These are phyloP conservation scores for Helotiales sp. DNA, from an alignment of 2,329 filamentous ascomycete species.

Conservation along the genomic window DNA sequence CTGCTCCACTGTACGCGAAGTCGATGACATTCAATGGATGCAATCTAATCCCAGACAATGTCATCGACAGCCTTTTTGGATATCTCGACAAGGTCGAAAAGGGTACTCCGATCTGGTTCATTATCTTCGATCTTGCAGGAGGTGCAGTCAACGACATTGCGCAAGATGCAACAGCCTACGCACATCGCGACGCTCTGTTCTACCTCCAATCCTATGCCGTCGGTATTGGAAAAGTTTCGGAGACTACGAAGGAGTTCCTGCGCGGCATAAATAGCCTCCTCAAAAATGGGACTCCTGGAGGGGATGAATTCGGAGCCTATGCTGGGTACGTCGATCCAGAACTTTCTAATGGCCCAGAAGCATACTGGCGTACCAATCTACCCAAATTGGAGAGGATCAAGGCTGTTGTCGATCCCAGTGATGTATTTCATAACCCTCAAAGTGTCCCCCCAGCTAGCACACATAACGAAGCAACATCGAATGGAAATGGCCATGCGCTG, in stretches of 20 bases:
- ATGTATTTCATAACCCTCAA: slow-evolving; percentile 47
- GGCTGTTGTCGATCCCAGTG: slow-evolving; percentile 44
- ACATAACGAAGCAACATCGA: not conserved
- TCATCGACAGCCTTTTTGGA: slow-evolving; percentile 50
- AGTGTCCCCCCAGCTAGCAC: slow-evolving; percentile 2
- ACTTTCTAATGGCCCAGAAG: slow-evolving; percentile 38
- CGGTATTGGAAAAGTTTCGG: slow-evolving; percentile 45
- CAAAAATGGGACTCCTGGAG: slow-evolving; percentile 36
- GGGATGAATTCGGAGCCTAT: slow-evolving; percentile 51
- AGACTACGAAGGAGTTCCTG: slow-evolving; percentile 51
- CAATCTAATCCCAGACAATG: slow-evolving; percentile 42
- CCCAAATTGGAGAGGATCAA: slow-evolving; percentile 46
- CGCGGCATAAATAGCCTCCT: slow-evolving; percentile 50
- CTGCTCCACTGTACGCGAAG: slow-evolving; percentile 13
- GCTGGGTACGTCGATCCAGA: slow-evolving; percentile 59
- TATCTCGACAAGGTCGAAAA: slow-evolving; percentile 51
- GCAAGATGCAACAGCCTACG: slow-evolving; percentile 57
- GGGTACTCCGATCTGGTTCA: slow-evolving; percentile 57
- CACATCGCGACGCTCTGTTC: slow-evolving; percentile 63
- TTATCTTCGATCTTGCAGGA: slow-evolving; percentile 62
- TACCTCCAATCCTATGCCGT: slow-evolving; percentile 44
- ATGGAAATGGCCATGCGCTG: not conserved
- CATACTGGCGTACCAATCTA: slow-evolving; percentile 41
- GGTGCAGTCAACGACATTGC: slow-evolving; percentile 59
- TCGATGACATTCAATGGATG: slow-evolving; percentile 17